phyloP scores from a whole-genome alignment of 148 eudicot genomes.

The Heliamphora exappendiculata region DNA sequence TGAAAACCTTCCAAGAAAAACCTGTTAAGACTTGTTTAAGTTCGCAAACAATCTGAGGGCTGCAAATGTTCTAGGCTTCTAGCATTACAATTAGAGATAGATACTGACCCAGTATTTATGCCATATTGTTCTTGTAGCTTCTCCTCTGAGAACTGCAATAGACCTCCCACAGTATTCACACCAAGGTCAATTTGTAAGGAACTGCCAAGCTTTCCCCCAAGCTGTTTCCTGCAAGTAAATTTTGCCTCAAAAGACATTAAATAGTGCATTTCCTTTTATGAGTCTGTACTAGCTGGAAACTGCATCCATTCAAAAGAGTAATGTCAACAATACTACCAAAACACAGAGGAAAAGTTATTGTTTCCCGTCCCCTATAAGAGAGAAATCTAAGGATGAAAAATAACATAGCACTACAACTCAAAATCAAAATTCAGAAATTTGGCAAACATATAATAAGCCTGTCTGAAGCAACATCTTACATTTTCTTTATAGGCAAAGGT shows the following conservation, averaged over 20 bases:
- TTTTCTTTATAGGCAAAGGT: slow-evolving; percentile 84
- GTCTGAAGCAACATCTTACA: slow-evolving; percentile 36
- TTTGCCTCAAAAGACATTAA: slow-evolving; percentile 5
- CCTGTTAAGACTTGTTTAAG: not conserved
- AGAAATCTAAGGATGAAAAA: not conserved
- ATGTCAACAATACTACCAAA: not conserved
- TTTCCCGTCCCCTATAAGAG: not conserved
- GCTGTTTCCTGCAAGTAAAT: slow-evolving; percentile 69
- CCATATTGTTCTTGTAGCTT: slow-evolving; percentile 87
- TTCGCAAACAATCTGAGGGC: not conserved
- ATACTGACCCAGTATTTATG: slow-evolving; percentile 71
- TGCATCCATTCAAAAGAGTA: not conserved
- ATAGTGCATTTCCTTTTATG: not conserved
- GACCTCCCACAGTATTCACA: slow-evolving; percentile 73
- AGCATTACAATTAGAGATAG: not conserved
- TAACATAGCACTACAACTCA: not conserved
- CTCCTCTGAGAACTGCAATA: slow-evolving; percentile 66
- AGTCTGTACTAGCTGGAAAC: not conserved
- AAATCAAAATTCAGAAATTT: slow-evolving; percentile 1
- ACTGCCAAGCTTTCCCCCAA: slow-evolving; percentile 94
- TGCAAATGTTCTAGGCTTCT: not conserved
- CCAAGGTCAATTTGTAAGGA: slow-evolving; percentile 71
- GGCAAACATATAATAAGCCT: not conserved
- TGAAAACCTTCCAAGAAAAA: not conserved
- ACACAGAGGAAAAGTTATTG: not conserved